phyloP scores from a whole-genome alignment of 2,329 filamentous ascomycete species.

The Claviceps capensis region DNA sequence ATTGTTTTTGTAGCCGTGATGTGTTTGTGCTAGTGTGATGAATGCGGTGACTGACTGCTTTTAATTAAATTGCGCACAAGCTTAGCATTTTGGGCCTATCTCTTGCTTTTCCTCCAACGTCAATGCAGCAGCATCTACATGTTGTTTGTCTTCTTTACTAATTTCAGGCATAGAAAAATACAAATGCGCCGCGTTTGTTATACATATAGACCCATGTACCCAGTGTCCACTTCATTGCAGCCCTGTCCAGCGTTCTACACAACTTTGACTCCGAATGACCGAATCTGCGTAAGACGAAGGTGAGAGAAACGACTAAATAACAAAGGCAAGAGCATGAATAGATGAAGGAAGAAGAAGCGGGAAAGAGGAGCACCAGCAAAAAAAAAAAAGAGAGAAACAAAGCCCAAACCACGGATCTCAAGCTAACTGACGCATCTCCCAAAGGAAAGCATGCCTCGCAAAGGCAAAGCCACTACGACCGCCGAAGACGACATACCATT shows the following conservation, averaged over 20 bases:
- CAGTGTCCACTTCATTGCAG: too few species aligned
- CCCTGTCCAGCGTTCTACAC: too few species aligned
- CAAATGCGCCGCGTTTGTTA: too few species aligned
- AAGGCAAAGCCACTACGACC: neutral
- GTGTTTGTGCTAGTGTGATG: neutral
- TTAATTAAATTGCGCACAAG: neutral
- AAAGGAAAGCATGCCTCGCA: constrained; percentile 3
- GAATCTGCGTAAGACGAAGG: neutral
- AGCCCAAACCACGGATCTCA: neutral
- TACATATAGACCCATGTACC: too few species aligned
- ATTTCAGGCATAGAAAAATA: too few species aligned
- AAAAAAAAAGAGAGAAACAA: neutral
- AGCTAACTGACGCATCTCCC: neutral
- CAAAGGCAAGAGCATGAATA: neutral
- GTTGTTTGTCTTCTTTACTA: too few species aligned
- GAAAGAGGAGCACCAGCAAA: neutral
- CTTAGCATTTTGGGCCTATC: neutral
- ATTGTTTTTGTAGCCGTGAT: neutral
- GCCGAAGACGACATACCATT: constrained; percentile 8
- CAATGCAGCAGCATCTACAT: neutral
- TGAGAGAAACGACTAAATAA: neutral
- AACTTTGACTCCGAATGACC: too few species aligned
- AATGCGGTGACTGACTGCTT: neutral
- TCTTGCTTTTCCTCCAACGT: neutral
- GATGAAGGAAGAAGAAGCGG: neutral